These are phyloP conservation scores for Coemansia sp. DNA, from an alignment of 192 early-diverging fungal species.

Conservation along the genomic window DNA sequence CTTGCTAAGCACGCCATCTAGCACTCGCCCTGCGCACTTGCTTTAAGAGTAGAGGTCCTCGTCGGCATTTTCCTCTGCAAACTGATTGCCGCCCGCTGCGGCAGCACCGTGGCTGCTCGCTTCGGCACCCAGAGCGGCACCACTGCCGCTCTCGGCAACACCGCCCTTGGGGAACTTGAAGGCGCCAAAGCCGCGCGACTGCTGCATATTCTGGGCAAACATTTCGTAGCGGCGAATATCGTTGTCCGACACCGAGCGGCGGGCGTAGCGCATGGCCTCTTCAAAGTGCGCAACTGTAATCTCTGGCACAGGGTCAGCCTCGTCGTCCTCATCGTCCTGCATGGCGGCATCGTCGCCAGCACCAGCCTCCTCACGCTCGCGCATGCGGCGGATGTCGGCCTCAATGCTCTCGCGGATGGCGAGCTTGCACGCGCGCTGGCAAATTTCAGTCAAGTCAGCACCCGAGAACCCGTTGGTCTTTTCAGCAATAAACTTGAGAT, in stretches of 20 bases:
- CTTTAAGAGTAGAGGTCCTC: conserved; percentile 36
- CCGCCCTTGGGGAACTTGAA: conserved; percentile 92
- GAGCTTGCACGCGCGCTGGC: conserved; percentile 94
- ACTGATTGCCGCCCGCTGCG: conserved; percentile 22
- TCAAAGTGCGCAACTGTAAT: conserved; percentile 96
- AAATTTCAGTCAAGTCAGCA: conserved; percentile 97
- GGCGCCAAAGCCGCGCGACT: conserved; percentile 86
- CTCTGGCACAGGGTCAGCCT: conserved; percentile 78
- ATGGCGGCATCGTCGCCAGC: conserved; percentile 74
- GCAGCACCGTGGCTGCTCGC: neutral
- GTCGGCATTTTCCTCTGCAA: conserved; percentile 42
- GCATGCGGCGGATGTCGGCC: conserved; percentile 70
- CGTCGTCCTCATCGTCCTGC: conserved; percentile 65
- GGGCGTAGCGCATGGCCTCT: conserved; percentile 97
- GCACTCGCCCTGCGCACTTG: too few species aligned
- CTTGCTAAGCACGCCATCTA: too few species aligned
- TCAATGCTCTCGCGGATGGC: conserved; percentile 97
- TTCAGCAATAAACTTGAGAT: conserved; percentile 82
- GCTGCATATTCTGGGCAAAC: conserved; percentile 98
- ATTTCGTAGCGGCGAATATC: conserved; percentile 99
- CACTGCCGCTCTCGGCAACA: conserved; percentile 23
- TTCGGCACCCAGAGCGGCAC: conserved; percentile 9
- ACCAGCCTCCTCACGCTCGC: conserved; percentile 65
- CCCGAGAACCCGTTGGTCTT: conserved; percentile 92
- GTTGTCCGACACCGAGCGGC: conserved; percentile 90